Evolutionary conservation across 202 grass and related monocot genomes (phyloP).

Genomic region (Bolboschoenoplectus hybrid): DNA sequence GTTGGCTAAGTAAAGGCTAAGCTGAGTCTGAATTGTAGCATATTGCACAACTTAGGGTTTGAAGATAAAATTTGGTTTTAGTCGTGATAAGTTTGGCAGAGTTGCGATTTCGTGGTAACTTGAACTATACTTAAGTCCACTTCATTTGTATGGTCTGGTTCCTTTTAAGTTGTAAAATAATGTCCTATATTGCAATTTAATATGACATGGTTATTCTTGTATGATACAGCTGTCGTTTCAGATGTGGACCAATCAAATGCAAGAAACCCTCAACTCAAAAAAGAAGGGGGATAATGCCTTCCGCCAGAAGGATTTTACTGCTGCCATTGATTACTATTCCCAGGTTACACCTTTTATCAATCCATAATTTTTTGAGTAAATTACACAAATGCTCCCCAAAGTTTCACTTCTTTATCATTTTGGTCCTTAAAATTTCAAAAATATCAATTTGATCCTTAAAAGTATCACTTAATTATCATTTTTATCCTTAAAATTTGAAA

Average conservation of each 20-base stretch:
- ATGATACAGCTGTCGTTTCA: slow-evolving; percentile 89
- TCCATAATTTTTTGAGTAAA: background rate
- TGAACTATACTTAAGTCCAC: background rate
- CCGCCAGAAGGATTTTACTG: slow-evolving; percentile 83
- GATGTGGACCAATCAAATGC: slow-evolving; percentile 99
- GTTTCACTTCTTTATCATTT: no score
- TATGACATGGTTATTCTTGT: slow-evolving; percentile 36
- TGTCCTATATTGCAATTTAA: background rate
- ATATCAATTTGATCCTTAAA: no score
- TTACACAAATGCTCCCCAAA: no score
- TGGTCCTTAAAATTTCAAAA: no score
- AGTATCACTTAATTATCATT: no score
- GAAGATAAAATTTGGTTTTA: background rate
- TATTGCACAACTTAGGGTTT: slow-evolving; percentile 2
- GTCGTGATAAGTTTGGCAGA: background rate
- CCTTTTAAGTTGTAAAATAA: slow-evolving; percentile 13
- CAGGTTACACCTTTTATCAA: slow-evolving; percentile 56
- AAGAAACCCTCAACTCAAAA: slow-evolving; percentile 95
- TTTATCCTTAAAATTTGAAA: no score
- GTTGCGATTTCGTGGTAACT: background rate
- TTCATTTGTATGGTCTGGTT: slow-evolving; percentile 38
- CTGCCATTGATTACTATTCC: slow-evolving; percentile 88
- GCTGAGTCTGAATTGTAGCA: background rate
- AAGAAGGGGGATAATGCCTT: slow-evolving; percentile 99
- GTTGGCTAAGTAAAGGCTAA: background rate